Percentiles rank a stretch among this genome's conserved stretches.
phyloP scores from a whole-genome alignment of 345 rosid species.

The Atalantia buxifolia region DNA sequence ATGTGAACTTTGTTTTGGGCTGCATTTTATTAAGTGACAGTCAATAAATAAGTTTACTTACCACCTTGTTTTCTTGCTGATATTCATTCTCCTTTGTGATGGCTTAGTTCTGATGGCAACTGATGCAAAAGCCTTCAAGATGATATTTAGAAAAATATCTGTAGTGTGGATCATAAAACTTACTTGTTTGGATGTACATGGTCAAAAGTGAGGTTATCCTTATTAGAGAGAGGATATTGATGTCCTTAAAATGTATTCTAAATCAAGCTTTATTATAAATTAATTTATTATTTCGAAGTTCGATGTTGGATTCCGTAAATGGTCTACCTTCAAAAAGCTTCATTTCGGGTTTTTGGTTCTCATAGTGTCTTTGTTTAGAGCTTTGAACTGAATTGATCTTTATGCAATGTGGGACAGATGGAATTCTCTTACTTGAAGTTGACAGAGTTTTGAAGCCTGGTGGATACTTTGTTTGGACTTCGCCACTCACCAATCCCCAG shows the following conservation, averaged over 20 bases:
- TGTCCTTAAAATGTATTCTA: background rate
- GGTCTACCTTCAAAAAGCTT: background rate
- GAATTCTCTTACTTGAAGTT: slow-evolving; percentile 71
- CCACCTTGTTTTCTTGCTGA: background rate
- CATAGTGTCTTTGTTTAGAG: background rate
- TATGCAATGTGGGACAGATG: slow-evolving; percentile 48
- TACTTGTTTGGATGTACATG: background rate
- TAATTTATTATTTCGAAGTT: background rate
- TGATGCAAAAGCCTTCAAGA: background rate
- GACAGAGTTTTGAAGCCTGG: slow-evolving; percentile 96
- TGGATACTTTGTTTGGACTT: slow-evolving; percentile 99
- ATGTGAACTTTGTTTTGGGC: no score
- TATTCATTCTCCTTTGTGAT: background rate
- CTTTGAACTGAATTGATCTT: background rate
- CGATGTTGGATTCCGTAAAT: background rate
- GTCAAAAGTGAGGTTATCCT: background rate
- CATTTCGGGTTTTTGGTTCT: background rate
- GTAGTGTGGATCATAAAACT: background rate
- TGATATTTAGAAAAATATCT: background rate
- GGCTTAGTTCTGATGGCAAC: background rate
- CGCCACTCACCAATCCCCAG: slow-evolving; percentile 75
- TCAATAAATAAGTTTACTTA: background rate
- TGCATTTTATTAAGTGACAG: background rate
- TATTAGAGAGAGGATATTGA: background rate
- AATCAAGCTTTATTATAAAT: background rate